These are phyloP conservation scores for Fusarium virguliforme DNA, from an alignment of 2,329 filamentous ascomycete species.

Conservation along the genomic window DNA sequence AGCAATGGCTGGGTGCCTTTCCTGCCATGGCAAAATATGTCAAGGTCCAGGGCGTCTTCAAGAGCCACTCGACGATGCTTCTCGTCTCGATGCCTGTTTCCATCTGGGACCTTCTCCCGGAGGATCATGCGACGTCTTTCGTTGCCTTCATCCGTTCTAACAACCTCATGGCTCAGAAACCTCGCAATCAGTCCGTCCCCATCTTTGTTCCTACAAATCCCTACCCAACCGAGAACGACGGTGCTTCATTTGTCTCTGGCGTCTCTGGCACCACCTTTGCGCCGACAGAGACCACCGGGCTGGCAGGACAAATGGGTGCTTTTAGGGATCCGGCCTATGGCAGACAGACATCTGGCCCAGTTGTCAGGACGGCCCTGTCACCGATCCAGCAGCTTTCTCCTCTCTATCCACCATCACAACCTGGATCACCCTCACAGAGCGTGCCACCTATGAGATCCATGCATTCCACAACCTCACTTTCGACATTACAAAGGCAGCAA, in stretches of 20 bases:
- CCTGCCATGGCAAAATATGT: constrained; percentile 73
- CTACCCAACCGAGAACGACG: constrained; percentile 47
- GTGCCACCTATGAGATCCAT: constrained; percentile 43
- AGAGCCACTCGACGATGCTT: constrained; percentile 73
- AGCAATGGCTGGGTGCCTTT: constrained; percentile 70
- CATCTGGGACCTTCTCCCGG: constrained; percentile 73
- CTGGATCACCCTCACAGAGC: constrained; percentile 46
- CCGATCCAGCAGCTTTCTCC: constrained; percentile 46
- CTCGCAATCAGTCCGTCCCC: constrained; percentile 41
- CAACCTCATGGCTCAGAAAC: constrained; percentile 62
- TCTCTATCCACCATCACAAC: constrained; percentile 33
- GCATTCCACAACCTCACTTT: constrained; percentile 48
- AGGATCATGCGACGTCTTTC: constrained; percentile 71
- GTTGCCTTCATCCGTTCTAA: constrained; percentile 73
- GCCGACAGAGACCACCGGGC: constrained; percentile 50
- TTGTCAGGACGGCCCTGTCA: constrained; percentile 27
- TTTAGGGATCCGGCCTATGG: constrained; percentile 44
- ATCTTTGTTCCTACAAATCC: constrained; percentile 47
- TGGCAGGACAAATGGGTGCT: constrained; percentile 42
- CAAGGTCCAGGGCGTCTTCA: constrained; percentile 74
- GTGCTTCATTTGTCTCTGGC: constrained; percentile 53
- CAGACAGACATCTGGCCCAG: constrained; percentile 30
- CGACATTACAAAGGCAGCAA: constrained; percentile 43
- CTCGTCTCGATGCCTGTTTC: constrained; percentile 72
- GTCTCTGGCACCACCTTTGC: constrained; percentile 56